Evolutionary conservation across 805 yeast genomes (phyloP).

Genomic region (Wickerhamomyces canadensis): DNA sequence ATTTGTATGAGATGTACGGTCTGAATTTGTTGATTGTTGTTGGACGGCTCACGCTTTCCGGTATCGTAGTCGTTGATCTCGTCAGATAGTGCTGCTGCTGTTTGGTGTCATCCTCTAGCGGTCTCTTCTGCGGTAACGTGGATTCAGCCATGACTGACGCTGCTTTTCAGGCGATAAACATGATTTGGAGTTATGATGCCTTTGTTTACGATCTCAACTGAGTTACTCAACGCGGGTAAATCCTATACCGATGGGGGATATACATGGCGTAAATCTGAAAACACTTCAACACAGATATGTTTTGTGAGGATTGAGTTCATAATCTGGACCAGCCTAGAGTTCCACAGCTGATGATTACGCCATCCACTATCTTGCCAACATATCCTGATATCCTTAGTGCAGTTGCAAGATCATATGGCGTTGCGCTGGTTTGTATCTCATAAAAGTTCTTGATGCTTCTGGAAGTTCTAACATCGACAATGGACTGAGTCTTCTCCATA

Average conservation of each 20-base stretch:
- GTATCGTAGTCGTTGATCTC: background rate
- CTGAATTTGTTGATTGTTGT: conserved; percentile 16
- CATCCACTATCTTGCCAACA: background rate
- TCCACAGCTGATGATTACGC: background rate
- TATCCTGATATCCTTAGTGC: background rate
- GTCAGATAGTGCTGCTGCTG: conserved; percentile 1
- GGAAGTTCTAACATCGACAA: background rate
- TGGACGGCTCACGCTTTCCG: background rate
- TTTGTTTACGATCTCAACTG: no score
- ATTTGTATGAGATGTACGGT: conserved; percentile 19
- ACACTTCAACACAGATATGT: no score
- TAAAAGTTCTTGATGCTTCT: background rate
- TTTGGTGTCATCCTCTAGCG: conserved; percentile 1
- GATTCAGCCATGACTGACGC: conserved; percentile 3
- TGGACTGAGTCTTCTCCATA: background rate
- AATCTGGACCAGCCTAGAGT: background rate
- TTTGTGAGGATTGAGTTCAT: background rate
- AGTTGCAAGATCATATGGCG: background rate
- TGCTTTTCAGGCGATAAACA: no score
- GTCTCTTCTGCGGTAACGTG: conserved; percentile 4
- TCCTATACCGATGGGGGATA: background rate
- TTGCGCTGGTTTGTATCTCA: background rate
- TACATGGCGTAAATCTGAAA: background rate
- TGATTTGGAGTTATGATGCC: no score
- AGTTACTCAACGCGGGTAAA: background rate